Conservation (phyloP, 305 asterid genomes). For the Fraxinus xanthoxyloides region DNA sequence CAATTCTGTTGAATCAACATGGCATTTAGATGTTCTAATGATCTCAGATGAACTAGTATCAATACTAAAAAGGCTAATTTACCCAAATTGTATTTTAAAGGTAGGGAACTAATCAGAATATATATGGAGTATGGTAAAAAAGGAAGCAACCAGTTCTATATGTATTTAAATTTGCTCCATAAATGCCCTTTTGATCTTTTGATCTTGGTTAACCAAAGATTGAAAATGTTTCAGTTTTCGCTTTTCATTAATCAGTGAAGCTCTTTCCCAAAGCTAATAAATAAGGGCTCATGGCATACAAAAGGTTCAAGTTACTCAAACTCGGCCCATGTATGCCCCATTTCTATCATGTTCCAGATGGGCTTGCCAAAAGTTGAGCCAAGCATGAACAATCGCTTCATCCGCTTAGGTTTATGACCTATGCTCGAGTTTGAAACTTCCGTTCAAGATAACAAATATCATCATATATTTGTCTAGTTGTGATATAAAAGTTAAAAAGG, state of each 20-base stretch:
- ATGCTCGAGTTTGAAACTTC: not conserved
- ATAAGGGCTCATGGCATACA: not conserved
- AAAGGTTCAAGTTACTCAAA: not conserved
- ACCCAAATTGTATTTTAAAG: not conserved
- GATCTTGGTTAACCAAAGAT: not conserved
- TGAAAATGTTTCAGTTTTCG: not conserved
- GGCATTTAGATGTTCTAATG: not conserved
- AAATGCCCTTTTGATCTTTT: not conserved
- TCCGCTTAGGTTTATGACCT: not conserved
- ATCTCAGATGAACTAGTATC: conserved; percentile 1
- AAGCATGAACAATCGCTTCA: not conserved
- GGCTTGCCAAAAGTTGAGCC: not conserved
- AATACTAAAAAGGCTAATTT: not conserved
- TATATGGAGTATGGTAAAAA: not conserved
- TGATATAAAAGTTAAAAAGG: not conserved
- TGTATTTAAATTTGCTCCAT: not conserved
- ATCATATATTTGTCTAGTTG: not conserved
- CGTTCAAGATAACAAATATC: not conserved
- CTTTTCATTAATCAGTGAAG: not conserved
- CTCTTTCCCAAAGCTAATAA: not conserved
- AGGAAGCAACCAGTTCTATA: not conserved
- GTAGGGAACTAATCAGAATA: not conserved
- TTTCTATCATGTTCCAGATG: not conserved
- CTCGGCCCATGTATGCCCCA: not conserved
- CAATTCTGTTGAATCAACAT: not conserved